Evolutionary conservation across 1,284 basidiomycete species (phyloP).

Genomic region (Xerocomus amazonicus): DNA sequence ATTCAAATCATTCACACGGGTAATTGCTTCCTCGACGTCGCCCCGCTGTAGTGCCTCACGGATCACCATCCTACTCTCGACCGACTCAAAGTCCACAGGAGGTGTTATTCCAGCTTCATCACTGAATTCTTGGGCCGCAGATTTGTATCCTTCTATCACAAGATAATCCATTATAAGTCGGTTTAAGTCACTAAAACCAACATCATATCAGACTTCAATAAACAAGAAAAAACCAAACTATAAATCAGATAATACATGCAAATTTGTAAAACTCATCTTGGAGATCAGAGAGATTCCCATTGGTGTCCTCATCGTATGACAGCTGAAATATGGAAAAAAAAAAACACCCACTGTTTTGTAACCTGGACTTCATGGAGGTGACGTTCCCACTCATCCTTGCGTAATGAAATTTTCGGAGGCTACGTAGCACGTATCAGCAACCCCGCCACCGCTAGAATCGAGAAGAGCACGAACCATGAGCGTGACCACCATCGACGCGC

Average conservation of each 20-base stretch:
- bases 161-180: conserved; percentile 98
- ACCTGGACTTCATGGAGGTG: conserved; percentile 71
- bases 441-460: neutral
- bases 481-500: conserved; percentile 6
- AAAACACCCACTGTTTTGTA: conserved; percentile 67
- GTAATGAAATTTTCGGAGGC: conserved; percentile 52
- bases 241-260: conserved; percentile 82
- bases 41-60: conserved; percentile 92
- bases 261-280: conserved; percentile 55
- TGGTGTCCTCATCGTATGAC: conserved; percentile 54
- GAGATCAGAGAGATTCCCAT: conserved; percentile 88
- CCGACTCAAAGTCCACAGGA: conserved; percentile 84
- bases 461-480: conserved; percentile 31
- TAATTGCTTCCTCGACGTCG: conserved; percentile 92
- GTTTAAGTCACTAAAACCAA: conserved; percentile 74
- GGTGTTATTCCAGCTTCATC: conserved; percentile 79
- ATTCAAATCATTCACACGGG: conserved; percentile 91
- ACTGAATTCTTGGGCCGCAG: conserved; percentile 92
- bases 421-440: conserved; percentile 12
- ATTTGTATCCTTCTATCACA: conserved; percentile 95
- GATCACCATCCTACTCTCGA: conserved; percentile 92
- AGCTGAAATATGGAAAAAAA: conserved; percentile 9
- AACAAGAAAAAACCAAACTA: conserved; percentile 17
- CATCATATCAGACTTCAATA: conserved; percentile 36
- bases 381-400: conserved; percentile 72